phyloP scores from a whole-genome alignment of 768 basidiomycete genomes.

The Boletus pseudo-olivaceus region DNA sequence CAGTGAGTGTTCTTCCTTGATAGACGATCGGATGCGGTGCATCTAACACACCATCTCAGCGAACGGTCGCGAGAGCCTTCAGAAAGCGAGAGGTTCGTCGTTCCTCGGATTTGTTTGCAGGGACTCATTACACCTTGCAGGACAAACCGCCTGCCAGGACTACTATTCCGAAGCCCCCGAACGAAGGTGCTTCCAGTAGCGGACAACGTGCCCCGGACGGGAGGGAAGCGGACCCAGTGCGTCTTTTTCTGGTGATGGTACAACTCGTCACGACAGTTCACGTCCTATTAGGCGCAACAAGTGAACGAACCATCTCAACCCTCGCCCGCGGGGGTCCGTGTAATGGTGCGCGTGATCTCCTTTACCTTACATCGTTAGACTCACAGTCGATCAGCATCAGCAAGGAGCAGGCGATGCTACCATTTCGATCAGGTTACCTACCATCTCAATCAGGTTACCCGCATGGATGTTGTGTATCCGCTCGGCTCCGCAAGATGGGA shows the following conservation, averaged over 20 bases:
- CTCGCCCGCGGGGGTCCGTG: not conserved
- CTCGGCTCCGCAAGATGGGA: not conserved
- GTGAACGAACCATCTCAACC: too few species aligned
- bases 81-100: not conserved
- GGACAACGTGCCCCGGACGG: not conserved
- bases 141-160: not conserved
- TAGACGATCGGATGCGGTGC: not conserved
- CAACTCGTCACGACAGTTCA: not conserved
- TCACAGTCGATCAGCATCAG: not conserved
- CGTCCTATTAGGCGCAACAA: not conserved
- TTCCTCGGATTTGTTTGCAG: not conserved
- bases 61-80: not conserved
- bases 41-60: not conserved
- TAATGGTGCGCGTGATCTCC: not conserved
- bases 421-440: not conserved
- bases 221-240: not conserved
- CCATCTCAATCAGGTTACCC: not conserved
- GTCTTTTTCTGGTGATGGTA: not conserved
- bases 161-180: accelerated
- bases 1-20: not conserved
- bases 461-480: not conserved
- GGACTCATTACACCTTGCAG: not conserved
- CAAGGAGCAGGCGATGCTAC: not conserved
- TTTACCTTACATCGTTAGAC: not conserved
- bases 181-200: not conserved